Evolutionary conservation across 2,329 filamentous ascomycete species (phyloP), one percentile per base, ranked within the genome.

Genomic region (Penicillium sp.): DNA sequence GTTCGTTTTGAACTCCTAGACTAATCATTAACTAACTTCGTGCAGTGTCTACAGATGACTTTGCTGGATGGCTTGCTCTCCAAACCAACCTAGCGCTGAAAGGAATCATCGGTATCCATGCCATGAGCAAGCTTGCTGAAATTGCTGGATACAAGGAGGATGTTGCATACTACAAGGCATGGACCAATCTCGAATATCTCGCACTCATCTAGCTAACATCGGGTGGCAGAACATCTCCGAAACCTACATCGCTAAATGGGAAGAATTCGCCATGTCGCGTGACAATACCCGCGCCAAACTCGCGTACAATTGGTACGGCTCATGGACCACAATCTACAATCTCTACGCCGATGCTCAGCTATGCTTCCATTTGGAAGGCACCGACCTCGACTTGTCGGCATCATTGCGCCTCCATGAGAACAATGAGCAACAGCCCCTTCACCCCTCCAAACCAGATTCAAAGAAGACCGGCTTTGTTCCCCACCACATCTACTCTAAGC

Each of bases 291-390:
- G 94, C 75, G 88, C 91, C 23, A 93, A 92, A 67, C 83, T 96
- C 9, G 87, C 90, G 11, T 96, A 96, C 78, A 85, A 92, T 72
- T 88, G 90, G 82, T 90, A 90, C 67, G 90, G 90, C 15, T 91
- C 89, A 55, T 93, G 91, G 90, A 92, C 91, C 7, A 92, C 90
- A 0, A 84, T 96, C 41, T 96, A 96, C 82, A 94, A 93, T 72
- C 84, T 96, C 29, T 96, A 92, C 78, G 87, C 89, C 15, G 92
- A 96, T 78, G 87, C 86, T 30, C 82, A 94, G 23, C 85, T 95
- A 38, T 95, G 91, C 79, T 95, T 95, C 81, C 91, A 93, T 70
- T 82, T 86, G 30, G 81, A 82, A 29, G 78, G 78, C 60, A 81
- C 81, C 4, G 73, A 79, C 41, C 48, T 63, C 50, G 62, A 66